Evolutionary conservation across 2,329 filamentous ascomycete genomes (phyloP).

Genomic region (Podosphaera aphanis): DNA sequence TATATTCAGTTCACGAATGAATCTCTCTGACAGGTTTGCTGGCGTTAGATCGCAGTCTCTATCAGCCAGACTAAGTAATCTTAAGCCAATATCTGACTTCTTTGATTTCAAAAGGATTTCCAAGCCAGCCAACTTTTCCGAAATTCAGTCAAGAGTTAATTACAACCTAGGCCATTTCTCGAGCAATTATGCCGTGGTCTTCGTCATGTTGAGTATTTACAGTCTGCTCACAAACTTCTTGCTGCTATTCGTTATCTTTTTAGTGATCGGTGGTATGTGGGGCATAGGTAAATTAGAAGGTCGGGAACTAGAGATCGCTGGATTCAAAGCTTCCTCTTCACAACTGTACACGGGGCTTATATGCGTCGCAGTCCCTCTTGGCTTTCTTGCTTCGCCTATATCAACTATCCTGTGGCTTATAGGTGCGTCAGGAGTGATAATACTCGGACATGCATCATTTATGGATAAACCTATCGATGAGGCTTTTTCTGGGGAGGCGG

Average conservation of each 20-base stretch:
- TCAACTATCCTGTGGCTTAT: conserved; percentile 81
- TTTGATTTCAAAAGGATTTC: conserved; percentile 86
- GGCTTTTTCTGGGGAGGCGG: conserved; percentile 99
- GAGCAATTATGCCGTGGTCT: conserved; percentile 90
- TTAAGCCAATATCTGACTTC: conserved; percentile 80
- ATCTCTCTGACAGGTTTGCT: conserved; percentile 64
- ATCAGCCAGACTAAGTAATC: conserved; percentile 67
- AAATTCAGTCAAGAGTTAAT: conserved; percentile 79
- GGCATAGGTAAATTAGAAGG: conserved; percentile 79
- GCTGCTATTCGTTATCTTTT: conserved; percentile 76
- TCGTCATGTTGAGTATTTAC: conserved; percentile 90
- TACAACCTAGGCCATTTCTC: conserved; percentile 96
- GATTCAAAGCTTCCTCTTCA: conserved; percentile 60
- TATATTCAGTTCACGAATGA: conserved; percentile 72
- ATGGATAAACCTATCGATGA: conserved; percentile 99
- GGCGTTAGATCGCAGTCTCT: conserved; percentile 60
- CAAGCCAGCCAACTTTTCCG: conserved; percentile 76
- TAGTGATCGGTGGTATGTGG: conserved; percentile 71
- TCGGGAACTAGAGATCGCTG: conserved; percentile 67
- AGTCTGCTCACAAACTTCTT: conserved; percentile 68
- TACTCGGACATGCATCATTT: conserved; percentile 81
- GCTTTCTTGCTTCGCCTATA: conserved; percentile 66
- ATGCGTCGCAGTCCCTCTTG: conserved; percentile 61
- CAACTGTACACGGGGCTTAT: conserved; percentile 85
- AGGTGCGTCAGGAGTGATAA: conserved; percentile 79